Evolutionary conservation across 2,329 filamentous ascomycete genomes (phyloP).

Genomic region (Colletotrichum nymphaeae): DNA sequence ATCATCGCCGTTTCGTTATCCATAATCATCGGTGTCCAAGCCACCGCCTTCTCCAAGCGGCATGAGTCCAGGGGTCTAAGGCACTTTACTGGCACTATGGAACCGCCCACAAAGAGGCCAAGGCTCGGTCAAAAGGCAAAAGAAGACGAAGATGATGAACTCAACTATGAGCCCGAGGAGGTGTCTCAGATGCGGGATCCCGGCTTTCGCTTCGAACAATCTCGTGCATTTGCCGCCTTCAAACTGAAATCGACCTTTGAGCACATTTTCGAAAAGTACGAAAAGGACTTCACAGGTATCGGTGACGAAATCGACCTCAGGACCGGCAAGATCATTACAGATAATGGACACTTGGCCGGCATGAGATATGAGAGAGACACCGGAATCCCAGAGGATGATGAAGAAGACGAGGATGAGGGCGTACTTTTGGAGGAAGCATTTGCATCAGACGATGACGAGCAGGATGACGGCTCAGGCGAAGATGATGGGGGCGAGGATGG

Average conservation of each 20-base stretch:
- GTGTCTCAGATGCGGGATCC: conserved; percentile 61
- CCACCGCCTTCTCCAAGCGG: not conserved
- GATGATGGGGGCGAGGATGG: conserved; percentile 29
- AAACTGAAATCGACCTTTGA: conserved; percentile 88
- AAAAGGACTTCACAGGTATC: conserved; percentile 81
- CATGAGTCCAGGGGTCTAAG: not conserved
- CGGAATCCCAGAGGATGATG: conserved; percentile 47
- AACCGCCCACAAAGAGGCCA: conserved; percentile 69
- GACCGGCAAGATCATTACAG: conserved; percentile 84
- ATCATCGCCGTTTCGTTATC: not conserved
- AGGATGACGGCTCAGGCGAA: conserved; percentile 33
- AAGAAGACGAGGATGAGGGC: conserved; percentile 48
- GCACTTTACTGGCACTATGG: conserved; percentile 55
- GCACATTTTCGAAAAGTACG: conserved; percentile 89
- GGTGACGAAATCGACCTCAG: conserved; percentile 91
- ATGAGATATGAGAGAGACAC: conserved; percentile 68
- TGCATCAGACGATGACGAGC: conserved; percentile 39
- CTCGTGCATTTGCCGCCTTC: conserved; percentile 73
- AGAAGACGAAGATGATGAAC: conserved; percentile 59
- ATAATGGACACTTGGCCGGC: conserved; percentile 84
- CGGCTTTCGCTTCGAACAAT: conserved; percentile 68
- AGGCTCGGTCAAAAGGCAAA: conserved; percentile 51
- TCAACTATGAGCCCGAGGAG: conserved; percentile 59
- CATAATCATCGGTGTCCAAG: not conserved
- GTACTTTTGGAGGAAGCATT: conserved; percentile 45